A percentile compares a stretch with the other conserved stretches of the same genome.
These are phyloP conservation scores for Tephrocybe sp. DNA, from an alignment of 768 basidiomycete genomes.

Conservation along the genomic window DNA sequence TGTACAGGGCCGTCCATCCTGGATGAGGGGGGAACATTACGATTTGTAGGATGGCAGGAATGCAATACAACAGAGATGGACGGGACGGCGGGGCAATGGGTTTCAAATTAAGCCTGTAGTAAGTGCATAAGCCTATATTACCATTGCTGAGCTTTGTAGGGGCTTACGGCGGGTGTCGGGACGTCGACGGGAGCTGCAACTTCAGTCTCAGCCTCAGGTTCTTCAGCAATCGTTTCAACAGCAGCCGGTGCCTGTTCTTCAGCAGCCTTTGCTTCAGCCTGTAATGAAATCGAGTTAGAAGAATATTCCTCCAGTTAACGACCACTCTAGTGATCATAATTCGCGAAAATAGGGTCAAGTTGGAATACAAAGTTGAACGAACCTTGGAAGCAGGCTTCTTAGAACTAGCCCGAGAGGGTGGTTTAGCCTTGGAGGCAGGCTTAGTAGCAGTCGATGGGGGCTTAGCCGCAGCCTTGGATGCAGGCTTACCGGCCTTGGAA, in stretches of 20 bases:
- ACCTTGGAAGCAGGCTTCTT: conserved; percentile 69
- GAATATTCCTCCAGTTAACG: not conserved
- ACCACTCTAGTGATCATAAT: conserved; percentile 14
- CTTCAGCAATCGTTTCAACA: conserved; percentile 54
- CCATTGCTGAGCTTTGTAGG: not conserved
- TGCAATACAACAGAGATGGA: conserved; percentile 12
- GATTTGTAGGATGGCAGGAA: conserved; percentile 5
- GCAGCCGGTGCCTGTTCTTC: conserved; percentile 38
- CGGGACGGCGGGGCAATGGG: not conserved
- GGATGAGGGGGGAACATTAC: conserved; percentile 11
- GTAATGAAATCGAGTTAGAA: conserved; percentile 3
- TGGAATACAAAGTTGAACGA: conserved; percentile 16
- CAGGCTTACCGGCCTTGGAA: too few relatives aligned
- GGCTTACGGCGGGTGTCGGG: conserved; percentile 4
- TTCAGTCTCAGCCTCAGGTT: conserved; percentile 43
- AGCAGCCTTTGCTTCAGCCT: conserved; percentile 26
- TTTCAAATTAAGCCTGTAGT: conserved; percentile 4
- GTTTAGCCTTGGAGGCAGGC: conserved; percentile 43
- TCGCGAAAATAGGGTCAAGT: not conserved
- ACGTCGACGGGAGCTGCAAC: conserved; percentile 20
- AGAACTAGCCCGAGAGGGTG: conserved; percentile 55
- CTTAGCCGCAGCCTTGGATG: conserved; percentile 28
- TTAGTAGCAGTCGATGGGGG: conserved; percentile 34
- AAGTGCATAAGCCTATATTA: not conserved
- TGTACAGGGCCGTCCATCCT: conserved; percentile 14